Evolutionary conservation across 176 grass and related monocot species (phyloP).

Genomic region (Aegilops tauschii): DNA sequence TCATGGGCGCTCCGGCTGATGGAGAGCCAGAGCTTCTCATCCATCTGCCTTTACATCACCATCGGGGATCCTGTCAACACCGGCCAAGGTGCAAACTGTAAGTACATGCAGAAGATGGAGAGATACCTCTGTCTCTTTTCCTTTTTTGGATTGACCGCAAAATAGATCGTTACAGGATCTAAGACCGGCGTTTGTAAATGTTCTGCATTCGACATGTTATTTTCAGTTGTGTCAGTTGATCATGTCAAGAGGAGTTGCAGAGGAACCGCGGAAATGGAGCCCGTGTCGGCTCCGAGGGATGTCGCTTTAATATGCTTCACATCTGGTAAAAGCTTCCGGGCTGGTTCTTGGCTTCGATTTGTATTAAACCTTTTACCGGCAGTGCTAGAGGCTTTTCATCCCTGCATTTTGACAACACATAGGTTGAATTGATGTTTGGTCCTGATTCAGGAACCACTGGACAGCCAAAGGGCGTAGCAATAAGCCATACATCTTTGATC

Average conservation of each 20-base stretch:
- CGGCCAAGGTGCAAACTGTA: constrained; percentile 25
- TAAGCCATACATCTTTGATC: constrained; percentile 85
- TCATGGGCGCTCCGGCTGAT: constrained; percentile 46
- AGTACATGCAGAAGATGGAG: background rate
- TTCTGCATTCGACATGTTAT: background rate
- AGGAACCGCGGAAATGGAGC: constrained; percentile 6
- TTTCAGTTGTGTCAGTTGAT: constrained; percentile 51
- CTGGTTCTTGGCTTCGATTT: background rate
- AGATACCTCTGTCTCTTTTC: background rate
- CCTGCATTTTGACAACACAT: background rate
- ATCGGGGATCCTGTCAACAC: constrained; percentile 11
- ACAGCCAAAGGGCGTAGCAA: constrained; percentile 70
- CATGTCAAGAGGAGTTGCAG: constrained; percentile 32
- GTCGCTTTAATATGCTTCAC: constrained; percentile 91
- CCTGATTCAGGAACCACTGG: constrained; percentile 68
- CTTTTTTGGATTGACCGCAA: background rate
- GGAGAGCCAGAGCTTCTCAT: constrained; percentile 15
- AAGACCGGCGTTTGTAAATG: background rate
- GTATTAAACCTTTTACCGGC: background rate
- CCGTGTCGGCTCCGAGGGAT: constrained; percentile 33
- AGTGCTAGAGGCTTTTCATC: background rate
- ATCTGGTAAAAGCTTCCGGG: constrained; percentile 52
- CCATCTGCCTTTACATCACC: constrained; percentile 48
- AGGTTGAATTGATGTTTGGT: background rate
- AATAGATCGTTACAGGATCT: background rate